A percentile compares a stretch with the other conserved stretches of the same genome.
Conservation (phyloP, 2,329 filamentous ascomycete species). For the Ophiocordyceps camponoti-saundersi region DNA sequence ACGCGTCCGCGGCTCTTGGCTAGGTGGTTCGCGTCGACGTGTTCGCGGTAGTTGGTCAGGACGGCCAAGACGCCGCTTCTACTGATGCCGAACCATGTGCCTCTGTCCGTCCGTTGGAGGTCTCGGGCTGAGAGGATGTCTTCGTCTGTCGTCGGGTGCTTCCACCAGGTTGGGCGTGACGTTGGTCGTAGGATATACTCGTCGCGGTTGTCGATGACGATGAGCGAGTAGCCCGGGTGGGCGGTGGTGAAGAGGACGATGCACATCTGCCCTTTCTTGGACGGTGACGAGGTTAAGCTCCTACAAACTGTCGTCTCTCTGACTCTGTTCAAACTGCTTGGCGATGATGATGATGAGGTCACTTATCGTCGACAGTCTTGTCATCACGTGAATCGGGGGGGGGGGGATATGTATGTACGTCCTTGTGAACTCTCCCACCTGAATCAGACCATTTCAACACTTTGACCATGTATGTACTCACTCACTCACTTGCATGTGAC, state of each 20-base stretch:
- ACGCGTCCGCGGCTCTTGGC: constrained; percentile 43
- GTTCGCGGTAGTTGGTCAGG: constrained; percentile 51
- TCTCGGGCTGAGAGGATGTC: constrained; percentile 43
- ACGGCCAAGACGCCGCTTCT: constrained; percentile 42
- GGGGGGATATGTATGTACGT: too few species aligned
- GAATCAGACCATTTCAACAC: too few species aligned
- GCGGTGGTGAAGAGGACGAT: constrained; percentile 61
- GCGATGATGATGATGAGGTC: neutral
- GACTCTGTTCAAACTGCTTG: too few species aligned
- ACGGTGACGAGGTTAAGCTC: too few species aligned
- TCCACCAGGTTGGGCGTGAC: constrained; percentile 48
- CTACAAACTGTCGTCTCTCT: too few species aligned
- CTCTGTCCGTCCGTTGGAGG: constrained; percentile 41
- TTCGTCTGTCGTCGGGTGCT: constrained; percentile 21
- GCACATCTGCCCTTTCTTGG: constrained; percentile 37
- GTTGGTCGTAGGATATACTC: constrained; percentile 51
- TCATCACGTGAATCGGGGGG: too few species aligned
- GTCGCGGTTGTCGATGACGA: constrained; percentile 65
- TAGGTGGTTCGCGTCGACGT: constrained; percentile 31
- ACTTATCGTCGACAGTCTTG: neutral
- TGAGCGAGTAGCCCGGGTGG: constrained; percentile 58
- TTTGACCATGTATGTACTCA: too few species aligned
- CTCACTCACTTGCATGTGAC: too few species aligned
- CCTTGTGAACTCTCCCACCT: too few species aligned
- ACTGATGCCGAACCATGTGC: constrained; percentile 50